Base-by-base conservation (phyloP, 202 grass and related monocot species). In the Panicum hallii region DNA sequence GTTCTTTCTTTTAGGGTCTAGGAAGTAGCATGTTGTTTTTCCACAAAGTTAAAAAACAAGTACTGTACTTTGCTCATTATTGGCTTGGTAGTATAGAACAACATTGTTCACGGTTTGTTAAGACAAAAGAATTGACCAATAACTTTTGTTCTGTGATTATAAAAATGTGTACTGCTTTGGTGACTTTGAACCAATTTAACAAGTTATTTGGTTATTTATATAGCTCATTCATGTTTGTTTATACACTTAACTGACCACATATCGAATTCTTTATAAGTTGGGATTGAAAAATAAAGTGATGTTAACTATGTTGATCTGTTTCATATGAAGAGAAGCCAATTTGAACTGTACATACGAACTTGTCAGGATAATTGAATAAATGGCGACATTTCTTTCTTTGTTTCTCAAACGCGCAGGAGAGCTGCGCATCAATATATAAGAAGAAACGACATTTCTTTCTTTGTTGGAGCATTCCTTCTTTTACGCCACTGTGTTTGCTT, bases 211-310 rank as follows among this genome's bases (percentile, higher is more conserved):
- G 11, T 46, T 26, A 43, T 70, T 70, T 46, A 70, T 7, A 4
- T 46, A 47, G n/a, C 11, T 26, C 12, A 9, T 3, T 70, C 67
- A 45, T 71, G 68, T 26, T 70, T 12, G 12, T 70, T 70, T 70
- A 70, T 70, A 70, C 5, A 38, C 36, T 38, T 38, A 14, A 46
- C 42, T 70, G 42, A 44, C 11, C 42, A 47, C 42, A 47, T 47
- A 71, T n/a, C 11, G n/a, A 47, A 28, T 28, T 47, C 42, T 26
- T 46, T 47, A 26, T 70, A 46, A 70, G 43, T 28, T 71, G 26
- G 67, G 67, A 38, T 70, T 47, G n/a, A 47, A 47, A 28, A 47
- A 70, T 48, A 48, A 71, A 71, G 44, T 71, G 43, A 46, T 46
- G n/a, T 47, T 70, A 10, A 4, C 67, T 2, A 50, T 71, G 68